Conservation (phyloP, 73 alveolate species). For the Paramecium bursaria region DNA sequence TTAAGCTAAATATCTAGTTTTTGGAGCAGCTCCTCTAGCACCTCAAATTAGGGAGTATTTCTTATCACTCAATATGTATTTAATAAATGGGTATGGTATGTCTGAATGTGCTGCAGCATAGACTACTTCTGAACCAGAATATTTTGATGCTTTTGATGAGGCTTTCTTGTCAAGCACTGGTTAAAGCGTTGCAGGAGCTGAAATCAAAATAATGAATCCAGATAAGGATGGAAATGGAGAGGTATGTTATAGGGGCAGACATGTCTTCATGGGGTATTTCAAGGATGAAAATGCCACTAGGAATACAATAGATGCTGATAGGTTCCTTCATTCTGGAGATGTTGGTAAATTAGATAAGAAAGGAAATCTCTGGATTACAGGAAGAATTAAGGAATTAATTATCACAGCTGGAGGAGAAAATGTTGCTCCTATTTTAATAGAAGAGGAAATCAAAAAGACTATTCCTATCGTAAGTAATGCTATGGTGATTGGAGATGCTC, state of each 20-base stretch:
- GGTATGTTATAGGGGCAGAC: constrained; percentile 94
- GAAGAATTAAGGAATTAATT: constrained; percentile 92
- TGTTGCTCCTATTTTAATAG: constrained; percentile 95
- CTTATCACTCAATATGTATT: constrained; percentile 74
- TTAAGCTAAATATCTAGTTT: constrained; percentile 67
- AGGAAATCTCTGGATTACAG: constrained; percentile 91
- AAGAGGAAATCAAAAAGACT: constrained; percentile 81
- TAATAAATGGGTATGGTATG: constrained; percentile 74
- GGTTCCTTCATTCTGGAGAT: constrained; percentile 97
- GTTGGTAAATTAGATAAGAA: constrained; percentile 85
- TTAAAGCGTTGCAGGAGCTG: constrained; percentile 71
- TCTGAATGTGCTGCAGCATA: constrained; percentile 80
- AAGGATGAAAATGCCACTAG: constrained; percentile 88
- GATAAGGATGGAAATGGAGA: constrained; percentile 93
- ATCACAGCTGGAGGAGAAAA: constrained; percentile 98
- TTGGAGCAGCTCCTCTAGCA: constrained; percentile 85
- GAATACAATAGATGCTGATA: constrained; percentile 88
- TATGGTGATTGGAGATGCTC: constrained; percentile 86
- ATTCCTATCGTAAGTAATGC: constrained; percentile 82
- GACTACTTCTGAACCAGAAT: constrained; percentile 68
- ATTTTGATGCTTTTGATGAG: constrained; percentile 57
- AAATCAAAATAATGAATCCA: constrained; percentile 71
- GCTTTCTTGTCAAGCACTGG: constrained; percentile 73
- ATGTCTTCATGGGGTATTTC: constrained; percentile 94
- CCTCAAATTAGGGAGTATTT: constrained; percentile 76